Percentiles rank a stretch among this genome's conserved stretches.
Evolutionary conservation across 2,329 filamentous ascomycete species (phyloP).

Genomic region (Fusarium sp.): DNA sequence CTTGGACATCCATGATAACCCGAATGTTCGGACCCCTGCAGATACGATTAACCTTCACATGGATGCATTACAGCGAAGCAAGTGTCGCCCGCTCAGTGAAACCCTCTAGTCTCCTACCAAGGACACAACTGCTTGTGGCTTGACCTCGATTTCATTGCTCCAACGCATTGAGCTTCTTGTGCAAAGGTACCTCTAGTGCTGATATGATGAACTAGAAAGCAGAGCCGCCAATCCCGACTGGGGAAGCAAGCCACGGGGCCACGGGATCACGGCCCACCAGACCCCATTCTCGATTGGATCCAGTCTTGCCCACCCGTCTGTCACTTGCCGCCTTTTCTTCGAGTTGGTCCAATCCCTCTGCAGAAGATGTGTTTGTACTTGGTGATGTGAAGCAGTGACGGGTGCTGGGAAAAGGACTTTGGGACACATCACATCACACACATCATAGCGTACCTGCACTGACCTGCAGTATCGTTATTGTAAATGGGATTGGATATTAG

Average conservation of each 20-base stretch:
- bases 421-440: neutral
- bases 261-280: neutral
- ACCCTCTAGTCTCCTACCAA: neutral
- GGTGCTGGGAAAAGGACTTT: neutral
- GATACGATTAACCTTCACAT: neutral
- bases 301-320: neutral
- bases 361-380: neutral
- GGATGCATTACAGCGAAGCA: neutral
- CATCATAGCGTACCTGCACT: neutral
- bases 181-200: conserved; percentile 33
- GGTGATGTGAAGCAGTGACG: conserved; percentile 10
- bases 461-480: neutral
- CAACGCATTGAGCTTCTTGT: neutral
- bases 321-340: conserved; percentile 4
- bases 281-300: conserved; percentile 3
- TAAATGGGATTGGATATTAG: neutral
- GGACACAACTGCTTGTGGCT: neutral
- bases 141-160: neutral
- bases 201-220: conserved; percentile 26
- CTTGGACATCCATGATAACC: neutral
- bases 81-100: conserved; percentile 1
- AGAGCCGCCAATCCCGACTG: conserved; percentile 26
- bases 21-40: neutral
- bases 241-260: conserved; percentile 14
- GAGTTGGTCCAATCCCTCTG: neutral